These are phyloP conservation scores for Allomyces javanicus DNA, from an alignment of 192 early-diverging fungal genomes.

Conservation along the genomic window DNA sequence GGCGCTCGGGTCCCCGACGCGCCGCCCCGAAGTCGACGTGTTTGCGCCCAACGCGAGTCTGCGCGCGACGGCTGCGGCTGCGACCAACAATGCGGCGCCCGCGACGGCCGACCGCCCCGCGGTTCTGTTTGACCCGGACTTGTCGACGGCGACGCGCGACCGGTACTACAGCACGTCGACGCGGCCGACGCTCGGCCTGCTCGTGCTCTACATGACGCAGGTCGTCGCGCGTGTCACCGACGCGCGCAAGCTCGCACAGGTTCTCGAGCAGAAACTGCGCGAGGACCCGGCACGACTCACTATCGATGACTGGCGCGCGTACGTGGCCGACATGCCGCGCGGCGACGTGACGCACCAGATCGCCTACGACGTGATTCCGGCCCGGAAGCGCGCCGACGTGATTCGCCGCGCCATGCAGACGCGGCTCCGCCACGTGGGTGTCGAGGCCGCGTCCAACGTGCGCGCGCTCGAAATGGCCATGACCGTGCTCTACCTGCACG, in stretches of 20 bases:
- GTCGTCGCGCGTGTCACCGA: background rate
- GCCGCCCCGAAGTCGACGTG: no score
- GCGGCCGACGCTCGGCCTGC: background rate
- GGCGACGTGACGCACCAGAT: background rate
- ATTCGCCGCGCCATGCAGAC: background rate
- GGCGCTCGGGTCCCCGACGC: background rate
- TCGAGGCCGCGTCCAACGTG: background rate
- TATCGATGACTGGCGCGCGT: background rate
- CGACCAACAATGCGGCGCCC: no score
- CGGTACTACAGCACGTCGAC: background rate
- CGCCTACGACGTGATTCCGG: background rate
- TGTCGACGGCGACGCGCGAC: background rate
- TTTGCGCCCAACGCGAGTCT: no score
- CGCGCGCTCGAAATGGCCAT: background rate
- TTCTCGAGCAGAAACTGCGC: background rate
- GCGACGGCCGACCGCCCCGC: no score
- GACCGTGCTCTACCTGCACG: background rate
- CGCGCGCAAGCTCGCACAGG: background rate
- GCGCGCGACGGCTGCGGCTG: no score
- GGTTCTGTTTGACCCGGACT: background rate
- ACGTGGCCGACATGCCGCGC: background rate
- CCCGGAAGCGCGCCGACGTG: background rate
- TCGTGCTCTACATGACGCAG: background rate
- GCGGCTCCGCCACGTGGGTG: background rate
- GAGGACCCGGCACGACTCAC: background rate